Evolutionary conservation across 495 filamentous ascomycete genomes (phyloP).

Genomic region (Cudoniella acicularis): DNA sequence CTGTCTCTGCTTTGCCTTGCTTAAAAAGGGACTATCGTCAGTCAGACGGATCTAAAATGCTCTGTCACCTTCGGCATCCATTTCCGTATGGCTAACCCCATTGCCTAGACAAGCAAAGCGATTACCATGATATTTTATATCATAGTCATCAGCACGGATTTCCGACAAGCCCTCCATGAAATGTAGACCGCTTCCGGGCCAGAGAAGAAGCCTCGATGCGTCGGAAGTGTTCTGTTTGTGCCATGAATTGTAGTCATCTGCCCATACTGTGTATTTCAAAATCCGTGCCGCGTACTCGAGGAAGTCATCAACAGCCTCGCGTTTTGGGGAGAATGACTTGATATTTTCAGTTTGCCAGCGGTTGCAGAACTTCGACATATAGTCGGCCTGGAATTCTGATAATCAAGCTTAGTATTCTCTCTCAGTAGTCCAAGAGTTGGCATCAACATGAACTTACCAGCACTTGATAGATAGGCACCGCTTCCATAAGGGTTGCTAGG

Average conservation of each 20-base stretch:
- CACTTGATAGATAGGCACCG: background rate
- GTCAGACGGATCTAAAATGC: too few species aligned
- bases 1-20: too few species aligned
- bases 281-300: slow-evolving; percentile 57
- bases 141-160: slow-evolving; percentile 38
- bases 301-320: slow-evolving; percentile 57
- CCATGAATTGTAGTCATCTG: background rate
- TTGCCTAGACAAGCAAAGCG: slow-evolving; percentile 37
- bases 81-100: slow-evolving; percentile 26
- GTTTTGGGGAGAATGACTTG: slow-evolving; percentile 47
- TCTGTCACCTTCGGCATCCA: too few species aligned
- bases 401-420: too few species aligned
- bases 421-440: slow-evolving; percentile 22
- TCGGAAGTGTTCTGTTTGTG: slow-evolving; percentile 31
- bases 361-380: slow-evolving; percentile 56
- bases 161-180: slow-evolving; percentile 34
- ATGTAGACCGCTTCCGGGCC: slow-evolving; percentile 33
- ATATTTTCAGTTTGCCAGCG: slow-evolving; percentile 59
- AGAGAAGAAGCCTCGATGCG: slow-evolving; percentile 32
- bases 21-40: too few species aligned
- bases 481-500: background rate
- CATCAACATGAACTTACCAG: too few species aligned
- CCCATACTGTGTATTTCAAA: slow-evolving; percentile 57
- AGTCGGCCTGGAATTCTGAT: slow-evolving; percentile 50
- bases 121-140: slow-evolving; percentile 36